phyloP scores from a whole-genome alignment of 2,329 filamentous ascomycete genomes.

The Fusarium drepaniforme region DNA sequence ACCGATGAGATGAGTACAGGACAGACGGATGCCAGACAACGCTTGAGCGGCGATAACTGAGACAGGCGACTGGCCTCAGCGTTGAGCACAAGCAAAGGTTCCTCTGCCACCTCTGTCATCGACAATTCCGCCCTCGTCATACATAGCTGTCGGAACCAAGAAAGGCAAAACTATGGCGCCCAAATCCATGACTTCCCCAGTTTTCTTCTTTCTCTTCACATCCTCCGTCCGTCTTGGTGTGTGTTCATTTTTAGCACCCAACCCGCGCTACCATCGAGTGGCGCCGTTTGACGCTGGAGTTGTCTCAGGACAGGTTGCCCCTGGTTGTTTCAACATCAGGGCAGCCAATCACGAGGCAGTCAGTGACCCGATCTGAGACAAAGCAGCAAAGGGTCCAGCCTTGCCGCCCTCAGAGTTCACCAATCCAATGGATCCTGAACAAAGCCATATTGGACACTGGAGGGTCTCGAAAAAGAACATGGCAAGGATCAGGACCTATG shows the following conservation, averaged over 20 bases:
- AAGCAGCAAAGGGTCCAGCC: slow-evolving; percentile 17
- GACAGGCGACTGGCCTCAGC: slow-evolving; percentile 3
- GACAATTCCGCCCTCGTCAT: slow-evolving; percentile 2
- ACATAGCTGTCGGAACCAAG: slow-evolving; percentile 3
- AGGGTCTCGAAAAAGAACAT: slow-evolving; percentile 15
- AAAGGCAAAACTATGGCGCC: slow-evolving; percentile 2
- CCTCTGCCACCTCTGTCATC: background rate
- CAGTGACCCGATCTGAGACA: slow-evolving; percentile 34
- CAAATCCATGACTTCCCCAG: slow-evolving; percentile 3
- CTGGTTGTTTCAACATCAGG: slow-evolving; percentile 46
- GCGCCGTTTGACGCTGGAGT: slow-evolving; percentile 24
- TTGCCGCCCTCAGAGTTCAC: slow-evolving; percentile 7
- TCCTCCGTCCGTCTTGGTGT: background rate
- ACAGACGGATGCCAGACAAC: background rate
- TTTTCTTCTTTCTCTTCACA: slow-evolving; percentile 1
- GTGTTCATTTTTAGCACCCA: slow-evolving; percentile 40
- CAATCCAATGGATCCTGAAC: background rate
- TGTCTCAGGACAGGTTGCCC: slow-evolving; percentile 36
- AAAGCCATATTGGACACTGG: slow-evolving; percentile 3
- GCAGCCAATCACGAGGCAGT: slow-evolving; percentile 31
- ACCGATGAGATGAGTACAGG: background rate
- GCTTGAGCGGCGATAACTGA: background rate
- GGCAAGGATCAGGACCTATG: background rate
- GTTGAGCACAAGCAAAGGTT: background rate
- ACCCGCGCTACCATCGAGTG: slow-evolving; percentile 26